phyloP scores from a whole-genome alignment of 2,329 filamentous ascomycete genomes.

The Trichoderma sp. region DNA sequence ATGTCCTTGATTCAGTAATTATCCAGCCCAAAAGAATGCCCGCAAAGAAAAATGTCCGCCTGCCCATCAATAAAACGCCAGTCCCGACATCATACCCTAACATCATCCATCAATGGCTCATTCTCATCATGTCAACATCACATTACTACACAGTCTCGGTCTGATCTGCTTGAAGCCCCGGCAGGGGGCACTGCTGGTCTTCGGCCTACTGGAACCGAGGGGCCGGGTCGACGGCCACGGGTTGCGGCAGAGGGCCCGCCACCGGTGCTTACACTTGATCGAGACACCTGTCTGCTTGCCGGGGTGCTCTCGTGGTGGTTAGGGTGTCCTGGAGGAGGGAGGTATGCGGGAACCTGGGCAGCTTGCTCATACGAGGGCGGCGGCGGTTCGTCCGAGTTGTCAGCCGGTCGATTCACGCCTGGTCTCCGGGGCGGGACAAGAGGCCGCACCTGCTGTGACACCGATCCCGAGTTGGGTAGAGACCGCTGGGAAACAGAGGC shows the following conservation, averaged over 20 bases:
- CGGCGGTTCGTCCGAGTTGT: slow-evolving; percentile 49
- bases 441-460: slow-evolving; percentile 42
- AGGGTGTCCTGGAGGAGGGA: slow-evolving; percentile 51
- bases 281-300: slow-evolving; percentile 3
- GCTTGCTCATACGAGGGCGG: slow-evolving; percentile 59
- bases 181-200: slow-evolving; percentile 26
- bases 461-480: background rate
- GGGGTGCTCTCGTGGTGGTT: slow-evolving; percentile 43
- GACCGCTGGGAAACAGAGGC: background rate
- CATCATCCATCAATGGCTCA: background rate
- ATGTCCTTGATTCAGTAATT: background rate
- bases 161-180: slow-evolving; percentile 24
- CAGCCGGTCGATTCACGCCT: slow-evolving; percentile 36
- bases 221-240: slow-evolving; percentile 21
- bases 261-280: background rate
- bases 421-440: slow-evolving; percentile 37
- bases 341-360: slow-evolving; percentile 48
- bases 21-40: background rate
- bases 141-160: slow-evolving; percentile 48
- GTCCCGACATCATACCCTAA: background rate
- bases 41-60: background rate
- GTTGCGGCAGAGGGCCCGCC: background rate
- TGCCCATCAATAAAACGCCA: background rate
- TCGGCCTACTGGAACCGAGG: slow-evolving; percentile 25
- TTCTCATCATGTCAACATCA: slow-evolving; percentile 26